Evolutionary conservation across 129 eudicot genomes (phyloP).

Genomic region (Pulicaria dysenterica): DNA sequence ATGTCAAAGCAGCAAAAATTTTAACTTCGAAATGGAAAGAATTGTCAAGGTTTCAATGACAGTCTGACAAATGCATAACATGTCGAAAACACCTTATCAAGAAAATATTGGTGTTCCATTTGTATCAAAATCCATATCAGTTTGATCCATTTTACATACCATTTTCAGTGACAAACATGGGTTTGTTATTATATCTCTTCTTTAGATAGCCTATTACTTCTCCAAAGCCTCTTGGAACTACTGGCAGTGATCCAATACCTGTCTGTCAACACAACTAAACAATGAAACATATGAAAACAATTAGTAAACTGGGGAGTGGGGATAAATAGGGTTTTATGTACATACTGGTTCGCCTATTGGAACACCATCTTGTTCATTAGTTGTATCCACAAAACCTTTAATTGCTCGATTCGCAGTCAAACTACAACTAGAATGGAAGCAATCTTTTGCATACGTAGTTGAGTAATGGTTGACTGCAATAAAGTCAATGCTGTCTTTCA

Average conservation of each 20-base stretch:
- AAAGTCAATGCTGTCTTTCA: constrained; percentile 62
- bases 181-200: constrained; percentile 72
- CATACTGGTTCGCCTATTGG: constrained; percentile 70
- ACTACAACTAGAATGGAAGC: constrained; percentile 51
- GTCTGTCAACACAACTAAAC: constrained; percentile 47
- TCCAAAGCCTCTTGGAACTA: constrained; percentile 83
- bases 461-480: constrained; percentile 80
- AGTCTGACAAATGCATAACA: not conserved
- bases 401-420: constrained; percentile 49
- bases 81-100: not conserved
- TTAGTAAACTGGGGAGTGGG: not conserved
- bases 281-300: constrained; percentile 4
- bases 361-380: constrained; percentile 56
- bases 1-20: not conserved
- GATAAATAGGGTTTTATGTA: not conserved
- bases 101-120: too few relatives aligned
- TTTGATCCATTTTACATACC: constrained; percentile 46
- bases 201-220: constrained; percentile 55
- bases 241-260: constrained; percentile 49
- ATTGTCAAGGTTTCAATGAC: not conserved
- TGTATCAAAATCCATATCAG: too few relatives aligned
- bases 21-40: not conserved
- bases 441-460: constrained; percentile 63
- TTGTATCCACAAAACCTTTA: constrained; percentile 39
- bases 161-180: constrained; percentile 86